Evolutionary conservation across 176 grass and related monocot genomes (phyloP).

Genomic region (Musa troglodytarum): DNA sequence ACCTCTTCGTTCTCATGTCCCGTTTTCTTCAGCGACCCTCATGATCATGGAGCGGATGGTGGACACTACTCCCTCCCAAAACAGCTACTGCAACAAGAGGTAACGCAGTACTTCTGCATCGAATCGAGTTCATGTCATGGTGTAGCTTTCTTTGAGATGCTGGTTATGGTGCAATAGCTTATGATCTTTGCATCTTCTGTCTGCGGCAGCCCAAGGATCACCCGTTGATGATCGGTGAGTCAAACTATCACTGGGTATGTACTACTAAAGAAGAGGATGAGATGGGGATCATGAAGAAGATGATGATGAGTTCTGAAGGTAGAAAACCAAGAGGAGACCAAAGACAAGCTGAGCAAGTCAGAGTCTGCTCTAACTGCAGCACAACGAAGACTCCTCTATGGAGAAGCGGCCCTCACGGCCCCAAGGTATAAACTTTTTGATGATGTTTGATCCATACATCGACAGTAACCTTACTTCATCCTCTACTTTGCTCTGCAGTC

Average conservation of each 20-base stretch:
- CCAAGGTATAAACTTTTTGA: conserved; percentile 9
- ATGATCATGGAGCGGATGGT: background rate
- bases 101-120: background rate
- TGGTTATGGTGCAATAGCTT: too few species aligned
- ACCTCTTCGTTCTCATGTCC: background rate
- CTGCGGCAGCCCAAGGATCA: too few species aligned
- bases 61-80: background rate
- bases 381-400: conserved; percentile 36
- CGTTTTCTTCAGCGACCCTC: background rate
- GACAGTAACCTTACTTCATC: background rate
- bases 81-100: background rate
- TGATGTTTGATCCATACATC: background rate
- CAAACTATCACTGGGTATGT: too few species aligned
- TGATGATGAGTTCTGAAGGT: too few species aligned
- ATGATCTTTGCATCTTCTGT: too few species aligned
- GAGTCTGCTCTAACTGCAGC: conserved; percentile 32
- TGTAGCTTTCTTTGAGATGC: too few species aligned
- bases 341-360: too few species aligned
- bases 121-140: background rate
- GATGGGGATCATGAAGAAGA: too few species aligned
- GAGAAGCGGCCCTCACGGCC: conserved; percentile 29
- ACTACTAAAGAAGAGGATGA: too few species aligned
- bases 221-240: too few species aligned
- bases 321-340: too few species aligned
- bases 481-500: conserved; percentile 10